Evolutionary conservation across 139 green algal genomes (phyloP), one percentile per base, ranked within the genome.

Genomic region (Parachlorella kessleri): DNA sequence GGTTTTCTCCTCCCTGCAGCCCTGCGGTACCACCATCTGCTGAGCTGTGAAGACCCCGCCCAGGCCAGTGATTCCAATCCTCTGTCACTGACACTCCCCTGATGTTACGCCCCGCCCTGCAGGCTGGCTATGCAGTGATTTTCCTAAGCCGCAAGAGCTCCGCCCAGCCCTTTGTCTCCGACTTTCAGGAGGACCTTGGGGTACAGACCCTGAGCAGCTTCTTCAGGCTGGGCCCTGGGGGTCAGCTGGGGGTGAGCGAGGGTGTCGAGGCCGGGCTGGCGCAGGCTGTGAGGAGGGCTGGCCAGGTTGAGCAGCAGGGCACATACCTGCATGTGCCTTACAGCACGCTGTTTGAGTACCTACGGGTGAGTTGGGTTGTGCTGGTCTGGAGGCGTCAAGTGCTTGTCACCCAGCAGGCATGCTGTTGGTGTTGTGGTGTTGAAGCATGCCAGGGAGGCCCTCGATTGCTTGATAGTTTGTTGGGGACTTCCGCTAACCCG

Each of bases 281-380:
- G 48, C 26, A 38, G 9, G 72, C 70, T 8, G 76, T 90, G 53
- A 55, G 42, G 35, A 53, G 63, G 0, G 77, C 69, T 9, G 72
- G 81, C 54, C 75, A 32, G 23, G 80, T 85, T 18, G 78, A 88
- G 70, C 26, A 59, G 39, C 66, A 90, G 37, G 82, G 84, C 3
- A 74, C 82, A 64, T 55, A 86, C 35, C 67, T 81, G n/a, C 67
- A 81, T n/a, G 42, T 99, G 4, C 78, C 85, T 4, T 99, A 96
- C 85, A 93, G 89, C 3, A 98, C 94, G 5, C 86, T 99, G 2
- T 99, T 98, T 73, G 94, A 99, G 72, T 99, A 99, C 85, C 76
- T 99, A 33, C 81, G 86, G 87, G 90, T 92, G 37, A 68, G 55
- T 40, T n/a, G 9, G 8, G 39, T n/a, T n/a, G n/a, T n/a, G n/a